phyloP scores from a whole-genome alignment of 2,329 filamentous ascomycete genomes.

The Exophiala mesophila region DNA sequence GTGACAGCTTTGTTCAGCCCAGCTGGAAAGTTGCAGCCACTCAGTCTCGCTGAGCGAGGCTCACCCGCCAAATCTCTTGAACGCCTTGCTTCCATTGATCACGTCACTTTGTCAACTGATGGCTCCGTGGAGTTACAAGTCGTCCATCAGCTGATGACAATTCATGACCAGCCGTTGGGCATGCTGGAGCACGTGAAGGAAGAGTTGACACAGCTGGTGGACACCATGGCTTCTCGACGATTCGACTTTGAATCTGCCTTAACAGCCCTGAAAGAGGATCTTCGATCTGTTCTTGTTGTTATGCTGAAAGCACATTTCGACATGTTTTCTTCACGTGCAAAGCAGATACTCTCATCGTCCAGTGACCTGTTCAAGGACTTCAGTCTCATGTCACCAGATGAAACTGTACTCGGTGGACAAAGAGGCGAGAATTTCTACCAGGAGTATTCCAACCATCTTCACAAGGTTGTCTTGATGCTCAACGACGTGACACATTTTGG shows the following conservation, averaged over 20 bases:
- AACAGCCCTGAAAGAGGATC: constrained; percentile 1
- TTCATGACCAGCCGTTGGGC: constrained; percentile 18
- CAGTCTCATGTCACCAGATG: constrained; percentile 1
- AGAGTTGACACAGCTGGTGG: constrained; percentile 15
- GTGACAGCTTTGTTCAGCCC: constrained; percentile 13
- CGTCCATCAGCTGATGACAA: constrained; percentile 4
- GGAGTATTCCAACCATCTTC: constrained; percentile 9
- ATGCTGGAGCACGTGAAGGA: constrained; percentile 21
- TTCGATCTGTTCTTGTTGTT: constrained; percentile 9
- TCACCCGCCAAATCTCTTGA: constrained; percentile 6
- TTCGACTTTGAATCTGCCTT: constrained; percentile 2
- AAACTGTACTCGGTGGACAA: constrained; percentile 4
- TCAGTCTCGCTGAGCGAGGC: constrained; percentile 1
- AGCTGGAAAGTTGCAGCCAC: background rate
- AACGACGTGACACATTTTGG: background rate
- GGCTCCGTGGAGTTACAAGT: constrained; percentile 6
- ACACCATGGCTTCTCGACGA: constrained; percentile 6
- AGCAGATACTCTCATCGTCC: constrained; percentile 3
- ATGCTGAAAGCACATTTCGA: constrained; percentile 14
- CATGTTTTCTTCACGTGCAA: constrained; percentile 11
- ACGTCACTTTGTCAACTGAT: constrained; percentile 2
- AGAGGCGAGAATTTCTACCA: constrained; percentile 6
- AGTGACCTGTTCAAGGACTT: constrained; percentile 1
- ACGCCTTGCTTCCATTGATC: constrained; percentile 11
- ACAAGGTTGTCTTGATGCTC: constrained; percentile 8